Conservation (phyloP, 1,139 yeast genomes). For the Meyerozyma smithsonii region DNA sequence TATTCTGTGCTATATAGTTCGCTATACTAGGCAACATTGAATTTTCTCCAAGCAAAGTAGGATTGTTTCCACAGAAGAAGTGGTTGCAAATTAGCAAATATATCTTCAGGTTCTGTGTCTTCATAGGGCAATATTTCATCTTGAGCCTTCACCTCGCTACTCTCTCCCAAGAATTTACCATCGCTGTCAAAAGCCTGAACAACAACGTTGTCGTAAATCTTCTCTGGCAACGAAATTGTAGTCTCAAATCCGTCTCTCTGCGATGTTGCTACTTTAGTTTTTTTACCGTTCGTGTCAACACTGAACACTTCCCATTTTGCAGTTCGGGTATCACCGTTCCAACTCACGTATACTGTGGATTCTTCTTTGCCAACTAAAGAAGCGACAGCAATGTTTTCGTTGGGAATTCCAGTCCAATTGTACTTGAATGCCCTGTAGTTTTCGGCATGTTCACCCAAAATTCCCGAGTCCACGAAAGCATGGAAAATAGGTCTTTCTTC, state of each 20-base stretch:
- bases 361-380: constrained; percentile 14
- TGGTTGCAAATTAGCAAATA: neutral
- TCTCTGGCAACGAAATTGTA: constrained; percentile 8
- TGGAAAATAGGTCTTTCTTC: constrained; percentile 27
- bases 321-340: constrained; percentile 39
- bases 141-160: neutral
- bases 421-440: constrained; percentile 35
- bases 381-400: constrained; percentile 26
- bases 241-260: constrained; percentile 28
- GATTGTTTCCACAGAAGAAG: neutral
- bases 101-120: neutral
- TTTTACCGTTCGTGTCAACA: constrained; percentile 11
- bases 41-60: neutral
- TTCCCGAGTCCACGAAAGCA: constrained; percentile 30
- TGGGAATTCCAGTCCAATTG: constrained; percentile 32
- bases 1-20: too few species aligned
- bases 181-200: constrained; percentile 20
- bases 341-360: constrained; percentile 25
- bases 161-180: constrained; percentile 11
- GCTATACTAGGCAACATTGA: too few species aligned
- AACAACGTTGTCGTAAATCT: constrained; percentile 10
- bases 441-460: constrained; percentile 19
- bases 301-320: constrained; percentile 22
- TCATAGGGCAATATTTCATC: neutral
- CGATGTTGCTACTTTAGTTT: constrained; percentile 16